A percentile compares a stretch with the other conserved stretches of the same genome.
Conservation (phyloP, 1,284 basidiomycete species). For the Neotropicomus parvogracilis region DNA sequence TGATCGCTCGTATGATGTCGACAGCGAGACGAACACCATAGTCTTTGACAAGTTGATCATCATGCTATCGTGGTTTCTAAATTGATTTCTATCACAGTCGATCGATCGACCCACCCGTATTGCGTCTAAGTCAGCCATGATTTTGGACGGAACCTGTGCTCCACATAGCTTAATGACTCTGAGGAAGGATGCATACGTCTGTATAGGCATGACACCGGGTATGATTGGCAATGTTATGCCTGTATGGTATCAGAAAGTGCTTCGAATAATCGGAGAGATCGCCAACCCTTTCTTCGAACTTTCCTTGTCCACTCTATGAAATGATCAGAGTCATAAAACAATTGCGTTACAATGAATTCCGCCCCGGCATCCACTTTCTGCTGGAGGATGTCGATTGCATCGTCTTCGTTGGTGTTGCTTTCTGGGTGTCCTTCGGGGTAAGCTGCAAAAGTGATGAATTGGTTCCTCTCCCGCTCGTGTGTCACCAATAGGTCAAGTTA, state of each 20-base stretch:
- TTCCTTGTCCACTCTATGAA: constrained; percentile 78
- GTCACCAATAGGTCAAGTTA: constrained; percentile 5
- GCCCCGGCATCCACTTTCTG: constrained; percentile 93
- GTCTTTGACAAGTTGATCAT: constrained; percentile 89
- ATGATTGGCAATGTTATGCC: constrained; percentile 91
- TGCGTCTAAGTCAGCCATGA: constrained; percentile 70
- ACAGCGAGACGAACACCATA: constrained; percentile 82
- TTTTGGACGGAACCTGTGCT: constrained; percentile 68
- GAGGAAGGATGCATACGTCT: constrained; percentile 91
- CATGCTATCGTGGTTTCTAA: constrained; percentile 51
- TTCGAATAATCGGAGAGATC: neutral
- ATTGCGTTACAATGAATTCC: constrained; percentile 93
- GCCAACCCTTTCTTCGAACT: constrained; percentile 68
- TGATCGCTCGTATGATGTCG: constrained; percentile 65
- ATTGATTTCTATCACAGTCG: constrained; percentile 17
- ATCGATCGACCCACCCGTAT: constrained; percentile 62
- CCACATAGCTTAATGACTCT: constrained; percentile 89
- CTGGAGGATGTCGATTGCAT: constrained; percentile 79
- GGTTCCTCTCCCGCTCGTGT: neutral
- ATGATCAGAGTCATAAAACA: constrained; percentile 92
- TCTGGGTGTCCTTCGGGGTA: constrained; percentile 94
- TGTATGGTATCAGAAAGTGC: constrained; percentile 28
- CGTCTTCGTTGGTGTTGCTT: constrained; percentile 55
- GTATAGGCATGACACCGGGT: constrained; percentile 97
- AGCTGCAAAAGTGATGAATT: constrained; percentile 40